Evolutionary conservation across 2,329 filamentous ascomycete genomes (phyloP), one percentile per base, ranked within the genome.

Genomic region (Calonectria hongkongensis): DNA sequence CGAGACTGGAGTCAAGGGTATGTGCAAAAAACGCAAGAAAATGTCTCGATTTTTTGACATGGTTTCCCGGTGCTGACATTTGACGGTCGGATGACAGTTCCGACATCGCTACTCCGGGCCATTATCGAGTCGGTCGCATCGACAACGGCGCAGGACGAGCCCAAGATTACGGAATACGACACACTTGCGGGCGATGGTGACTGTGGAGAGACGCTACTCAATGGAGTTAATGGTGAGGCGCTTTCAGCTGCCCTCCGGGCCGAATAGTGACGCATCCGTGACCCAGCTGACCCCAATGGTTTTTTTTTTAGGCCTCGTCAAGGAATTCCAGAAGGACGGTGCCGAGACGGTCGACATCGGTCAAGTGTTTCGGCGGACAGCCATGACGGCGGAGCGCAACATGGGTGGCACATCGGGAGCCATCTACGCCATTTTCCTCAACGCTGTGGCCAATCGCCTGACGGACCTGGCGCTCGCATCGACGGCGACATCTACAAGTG

Each of bases 361-460:
- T 2, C 75, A 78, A 21, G 30, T 78, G 2, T 78, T 79, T 45
- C 72, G 77, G 9, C 74, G 76, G 12, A 79, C 74, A 2, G 77
- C 77, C 18, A 72, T 65, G 10, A 75, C 75, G 0, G 79, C 79
- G 30, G 93, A 95, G 81, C 89, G 88, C 48, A 90, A 86, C 71
- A 95, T 95, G 93, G 93, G 94, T 78, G 93, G 93, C 63, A 95
- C 93, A 3, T 93, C 91, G 1, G 93, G 93, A n/a, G 93, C 93
- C 28, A 89, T 95, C 68, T 94, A 94, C 82, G 91, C 93, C 68
- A 95, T 95, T 76, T 95, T 94, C 86, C 85, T 95, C 63, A 95
- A 95, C 79, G 91, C 93, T 0, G 88, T 95, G 4, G 89, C 91
- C 27, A 89, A 77, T 68, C 74, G 79, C 6, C 76, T 82, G 1